Percentiles rank a stretch among this genome's conserved stretches.
These are phyloP conservation scores for Flaveria bidentis DNA, from an alignment of 129 eudicot species.

Conservation along the genomic window DNA sequence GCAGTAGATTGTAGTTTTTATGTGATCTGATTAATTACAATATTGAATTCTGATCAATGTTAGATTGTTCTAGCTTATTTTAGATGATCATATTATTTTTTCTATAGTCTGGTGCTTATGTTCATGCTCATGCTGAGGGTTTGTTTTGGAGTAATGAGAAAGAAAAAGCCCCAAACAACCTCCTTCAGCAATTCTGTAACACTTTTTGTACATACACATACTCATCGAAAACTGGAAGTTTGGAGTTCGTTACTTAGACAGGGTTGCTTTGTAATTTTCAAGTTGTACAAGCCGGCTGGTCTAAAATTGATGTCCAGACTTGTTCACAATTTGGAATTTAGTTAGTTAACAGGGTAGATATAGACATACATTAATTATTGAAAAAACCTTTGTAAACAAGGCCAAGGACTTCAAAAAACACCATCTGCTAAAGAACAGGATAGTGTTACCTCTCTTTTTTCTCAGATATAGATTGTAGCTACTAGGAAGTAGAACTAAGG, in stretches of 20 bases:
- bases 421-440: constrained; percentile 10
- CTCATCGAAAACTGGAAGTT: not conserved
- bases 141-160: not conserved
- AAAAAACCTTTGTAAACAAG: constrained; percentile 10
- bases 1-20: constrained; percentile 11
- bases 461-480: not conserved
- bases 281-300: constrained; percentile 2
- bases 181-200: constrained; percentile 2
- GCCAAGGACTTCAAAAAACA: not conserved
- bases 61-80: not conserved
- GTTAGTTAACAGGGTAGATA: not conserved
- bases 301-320: not conserved
- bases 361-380: constrained; percentile 4
- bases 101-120: not conserved
- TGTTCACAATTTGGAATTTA: not conserved
- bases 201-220: not conserved
- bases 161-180: not conserved
- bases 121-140: constrained; percentile 1
- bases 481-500: constrained; percentile 9
- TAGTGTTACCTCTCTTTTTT: not conserved
- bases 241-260: not conserved
- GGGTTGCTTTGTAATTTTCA: not conserved
- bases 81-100: constrained; percentile 2
- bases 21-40: not conserved
- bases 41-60: not conserved